Evolutionary conservation across 371 early-diverging fungal species (phyloP).

Genomic region (Mucor velutinosus): DNA sequence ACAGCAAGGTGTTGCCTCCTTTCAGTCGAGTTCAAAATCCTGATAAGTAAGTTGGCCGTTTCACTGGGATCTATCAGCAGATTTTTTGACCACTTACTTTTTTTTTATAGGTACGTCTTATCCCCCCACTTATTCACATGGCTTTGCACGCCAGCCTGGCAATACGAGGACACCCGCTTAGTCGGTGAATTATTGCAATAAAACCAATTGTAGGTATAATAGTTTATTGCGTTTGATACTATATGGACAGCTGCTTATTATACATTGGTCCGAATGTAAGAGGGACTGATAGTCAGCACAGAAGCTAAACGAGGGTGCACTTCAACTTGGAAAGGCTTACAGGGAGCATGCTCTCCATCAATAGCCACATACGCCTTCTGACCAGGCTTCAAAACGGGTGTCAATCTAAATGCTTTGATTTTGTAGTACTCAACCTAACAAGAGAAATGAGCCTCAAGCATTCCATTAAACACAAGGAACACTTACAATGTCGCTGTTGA

Average conservation of each 20-base stretch:
- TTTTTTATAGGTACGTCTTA: too few species aligned
- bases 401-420: conserved; percentile 58
- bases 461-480: neutral
- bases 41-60: too few species aligned
- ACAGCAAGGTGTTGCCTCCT: too few species aligned
- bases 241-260: neutral
- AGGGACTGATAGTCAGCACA: conserved; percentile 19
- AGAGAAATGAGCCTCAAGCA: neutral
- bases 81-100: too few species aligned
- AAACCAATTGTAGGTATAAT: too few species aligned
- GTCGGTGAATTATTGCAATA: too few species aligned
- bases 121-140: too few species aligned
- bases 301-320: conserved; percentile 53
- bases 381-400: conserved; percentile 37
- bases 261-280: neutral
- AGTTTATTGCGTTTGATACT: too few species aligned
- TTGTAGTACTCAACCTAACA: conserved; percentile 62
- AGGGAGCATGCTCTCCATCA: conserved; percentile 64
- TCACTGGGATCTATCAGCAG: too few species aligned
- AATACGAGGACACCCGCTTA: too few species aligned
- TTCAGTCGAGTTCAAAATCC: too few species aligned
- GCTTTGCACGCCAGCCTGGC: too few species aligned
- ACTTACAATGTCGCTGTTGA: conserved; percentile 50
- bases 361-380: conserved; percentile 54
- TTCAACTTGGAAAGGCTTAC: conserved; percentile 59